Base-by-base conservation (phyloP, 768 basidiomycete genomes). In the Harrya chromipes region DNA sequence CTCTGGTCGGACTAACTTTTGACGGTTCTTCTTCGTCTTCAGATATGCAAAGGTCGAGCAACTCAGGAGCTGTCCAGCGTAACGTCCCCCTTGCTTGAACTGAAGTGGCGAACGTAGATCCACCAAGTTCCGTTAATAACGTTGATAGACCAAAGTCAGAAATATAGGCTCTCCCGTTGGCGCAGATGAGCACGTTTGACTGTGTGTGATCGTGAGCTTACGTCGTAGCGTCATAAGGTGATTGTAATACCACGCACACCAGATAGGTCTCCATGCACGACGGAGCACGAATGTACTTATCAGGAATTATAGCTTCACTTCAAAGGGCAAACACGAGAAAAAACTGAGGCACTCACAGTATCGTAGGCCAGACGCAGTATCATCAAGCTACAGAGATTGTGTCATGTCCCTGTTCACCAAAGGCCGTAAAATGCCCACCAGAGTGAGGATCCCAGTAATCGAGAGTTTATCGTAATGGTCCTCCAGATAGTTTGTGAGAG, bases 141-240 rank as follows among this genome's bases (percentile, higher is more conserved):
- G 58, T 73, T 23, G 75, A 77, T 4, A 78, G 59, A 6, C 77
- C 77, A 54, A 78, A 78, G 46, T 78, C 77, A 43, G 70, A 49
- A n/a, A 59, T 56, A 7, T 57, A 57, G 1, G 54, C 58, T 31
- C 53, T 44, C 21, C 50, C 39, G 20, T 56, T 24, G n/a, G 41
- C 46, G 39, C 41, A 44, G n/a, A 59, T 42, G 21, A 59, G 54
- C 11, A 60, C 48, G 14, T 59, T 59, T 33, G 52, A 55, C 58
- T 60, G 19, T 31, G n/a, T 4, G 34, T 3, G 29, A 24, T 19
- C 5, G 6, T 21, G 16, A 21, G 10, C 46, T 26, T 43, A 11
- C 7, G 1, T 43, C 14, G 6, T 17, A 4, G 7, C 33, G 13
- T 16, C 14, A 24, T 4, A 11, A 8, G 5, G 24, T 2, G 17